Conservation (phyloP, 805 yeast species). For the Candida arabinofermentans region DNA sequence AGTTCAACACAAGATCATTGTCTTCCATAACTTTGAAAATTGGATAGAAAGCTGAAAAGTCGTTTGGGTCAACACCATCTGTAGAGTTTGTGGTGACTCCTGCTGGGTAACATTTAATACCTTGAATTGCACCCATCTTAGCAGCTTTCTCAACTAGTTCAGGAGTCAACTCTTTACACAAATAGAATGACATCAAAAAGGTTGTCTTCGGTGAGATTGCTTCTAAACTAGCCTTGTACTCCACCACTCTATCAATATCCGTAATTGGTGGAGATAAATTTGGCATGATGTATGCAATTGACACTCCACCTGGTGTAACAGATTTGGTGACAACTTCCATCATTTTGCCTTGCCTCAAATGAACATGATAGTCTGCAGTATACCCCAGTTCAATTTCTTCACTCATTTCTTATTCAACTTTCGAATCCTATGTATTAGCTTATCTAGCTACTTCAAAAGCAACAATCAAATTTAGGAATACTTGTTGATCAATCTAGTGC, state of each 20-base stretch:
- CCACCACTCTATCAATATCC: conserved; percentile 63
- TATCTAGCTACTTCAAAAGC: too few species aligned
- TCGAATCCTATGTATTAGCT: neutral
- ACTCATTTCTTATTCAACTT: conserved; percentile 1
- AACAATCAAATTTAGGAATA: too few species aligned
- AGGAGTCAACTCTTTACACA: conserved; percentile 77
- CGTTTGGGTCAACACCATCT: conserved; percentile 91
- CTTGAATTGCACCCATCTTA: conserved; percentile 59
- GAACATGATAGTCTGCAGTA: conserved; percentile 94
- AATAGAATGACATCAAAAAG: conserved; percentile 86
- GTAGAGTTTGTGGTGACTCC: conserved; percentile 98
- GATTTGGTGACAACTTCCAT: conserved; percentile 90
- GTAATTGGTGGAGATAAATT: conserved; percentile 91
- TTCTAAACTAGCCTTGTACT: conserved; percentile 64
- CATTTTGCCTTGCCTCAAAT: conserved; percentile 91
- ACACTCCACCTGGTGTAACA: conserved; percentile 83
- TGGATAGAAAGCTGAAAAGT: conserved; percentile 84
- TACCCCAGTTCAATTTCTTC: conserved; percentile 51
- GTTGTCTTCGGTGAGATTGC: conserved; percentile 75
- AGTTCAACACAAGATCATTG: conserved; percentile 70
- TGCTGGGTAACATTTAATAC: conserved; percentile 97
- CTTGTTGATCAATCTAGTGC: too few species aligned
- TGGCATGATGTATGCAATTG: conserved; percentile 95
- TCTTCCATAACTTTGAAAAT: conserved; percentile 85
- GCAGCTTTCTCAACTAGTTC: conserved; percentile 82